Evolutionary conservation across 805 yeast genomes (phyloP).

Genomic region (Wickerhamiella brachini): DNA sequence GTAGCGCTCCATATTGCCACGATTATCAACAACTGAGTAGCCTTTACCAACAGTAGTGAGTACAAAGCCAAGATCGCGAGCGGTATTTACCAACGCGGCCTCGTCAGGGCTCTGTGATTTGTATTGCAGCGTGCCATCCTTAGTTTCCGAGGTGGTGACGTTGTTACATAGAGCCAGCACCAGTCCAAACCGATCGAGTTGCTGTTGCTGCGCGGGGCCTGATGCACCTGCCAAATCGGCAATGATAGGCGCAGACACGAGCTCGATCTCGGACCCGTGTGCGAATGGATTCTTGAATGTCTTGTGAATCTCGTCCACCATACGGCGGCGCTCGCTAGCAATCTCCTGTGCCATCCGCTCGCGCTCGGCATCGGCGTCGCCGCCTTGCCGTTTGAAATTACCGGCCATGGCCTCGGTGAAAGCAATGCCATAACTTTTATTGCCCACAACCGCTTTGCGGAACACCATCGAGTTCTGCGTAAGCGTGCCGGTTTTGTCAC

Average conservation of each 20-base stretch:
- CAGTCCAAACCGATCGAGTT: slow-evolving; percentile 45
- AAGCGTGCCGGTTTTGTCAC: slow-evolving; percentile 72
- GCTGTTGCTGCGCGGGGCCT: slow-evolving; percentile 31
- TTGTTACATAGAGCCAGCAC: slow-evolving; percentile 64
- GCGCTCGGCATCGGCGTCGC: slow-evolving; percentile 39
- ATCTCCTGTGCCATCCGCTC: slow-evolving; percentile 31
- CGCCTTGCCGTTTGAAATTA: slow-evolving; percentile 46
- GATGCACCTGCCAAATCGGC: slow-evolving; percentile 34
- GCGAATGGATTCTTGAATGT: slow-evolving; percentile 30
- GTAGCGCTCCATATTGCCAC: slow-evolving; percentile 34
- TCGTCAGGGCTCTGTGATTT: slow-evolving; percentile 81
- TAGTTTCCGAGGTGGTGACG: slow-evolving; percentile 46
- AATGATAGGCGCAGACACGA: slow-evolving; percentile 45
- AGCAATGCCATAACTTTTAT: slow-evolving; percentile 56
- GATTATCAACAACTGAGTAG: slow-evolving; percentile 30
- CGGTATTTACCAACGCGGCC: slow-evolving; percentile 63
- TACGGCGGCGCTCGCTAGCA: slow-evolving; percentile 29
- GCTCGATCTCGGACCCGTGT: slow-evolving; percentile 33
- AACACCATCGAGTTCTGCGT: slow-evolving; percentile 72
- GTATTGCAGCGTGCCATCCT: slow-evolving; percentile 31
- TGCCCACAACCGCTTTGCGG: slow-evolving; percentile 56
- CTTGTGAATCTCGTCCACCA: slow-evolving; percentile 38
- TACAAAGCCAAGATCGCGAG: slow-evolving; percentile 58
- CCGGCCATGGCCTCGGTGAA: slow-evolving; percentile 72
- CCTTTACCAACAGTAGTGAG: slow-evolving; percentile 42